phyloP scores from a whole-genome alignment of 306 rosid genomes.

The Lathyrus aphaca region DNA sequence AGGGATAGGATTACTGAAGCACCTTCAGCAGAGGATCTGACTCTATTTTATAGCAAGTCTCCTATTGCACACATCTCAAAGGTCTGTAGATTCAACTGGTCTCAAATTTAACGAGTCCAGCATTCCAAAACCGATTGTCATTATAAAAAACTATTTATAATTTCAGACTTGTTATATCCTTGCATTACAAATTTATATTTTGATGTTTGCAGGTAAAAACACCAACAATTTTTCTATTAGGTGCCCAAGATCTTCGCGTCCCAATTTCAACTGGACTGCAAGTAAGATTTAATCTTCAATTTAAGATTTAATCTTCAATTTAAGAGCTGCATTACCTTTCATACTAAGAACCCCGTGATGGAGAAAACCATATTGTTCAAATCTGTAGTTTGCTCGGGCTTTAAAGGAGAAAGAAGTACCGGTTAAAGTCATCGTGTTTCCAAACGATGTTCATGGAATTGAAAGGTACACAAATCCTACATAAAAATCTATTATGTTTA shows the following conservation, averaged over 20 bases:
- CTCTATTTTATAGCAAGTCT: conserved; percentile 71
- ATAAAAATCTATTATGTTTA: not conserved
- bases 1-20: conserved; percentile 66
- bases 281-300: conserved; percentile 42
- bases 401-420: conserved; percentile 77
- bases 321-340: conserved; percentile 25
- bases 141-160: not conserved
- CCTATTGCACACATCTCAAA: conserved; percentile 80
- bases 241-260: conserved; percentile 93
- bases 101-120: conserved; percentile 1
- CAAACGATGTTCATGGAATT: conserved; percentile 72
- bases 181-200: conserved; percentile 25
- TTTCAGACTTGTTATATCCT: conserved; percentile 23
- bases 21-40: conserved; percentile 70
- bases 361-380: conserved; percentile 34
- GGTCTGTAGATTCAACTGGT: conserved; percentile 47
- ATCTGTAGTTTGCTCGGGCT: conserved; percentile 80
- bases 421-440: conserved; percentile 74
- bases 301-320: conserved; percentile 18
- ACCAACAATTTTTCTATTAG: conserved; percentile 82
- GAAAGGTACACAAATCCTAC: conserved; percentile 61
- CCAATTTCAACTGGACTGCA: conserved; percentile 57
- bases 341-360: conserved; percentile 7
- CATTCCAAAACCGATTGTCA: not conserved
- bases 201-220: conserved; percentile 75